These are phyloP conservation scores for Sechiopsis laciniata DNA, from an alignment of 306 rosid species.

Conservation along the genomic window DNA sequence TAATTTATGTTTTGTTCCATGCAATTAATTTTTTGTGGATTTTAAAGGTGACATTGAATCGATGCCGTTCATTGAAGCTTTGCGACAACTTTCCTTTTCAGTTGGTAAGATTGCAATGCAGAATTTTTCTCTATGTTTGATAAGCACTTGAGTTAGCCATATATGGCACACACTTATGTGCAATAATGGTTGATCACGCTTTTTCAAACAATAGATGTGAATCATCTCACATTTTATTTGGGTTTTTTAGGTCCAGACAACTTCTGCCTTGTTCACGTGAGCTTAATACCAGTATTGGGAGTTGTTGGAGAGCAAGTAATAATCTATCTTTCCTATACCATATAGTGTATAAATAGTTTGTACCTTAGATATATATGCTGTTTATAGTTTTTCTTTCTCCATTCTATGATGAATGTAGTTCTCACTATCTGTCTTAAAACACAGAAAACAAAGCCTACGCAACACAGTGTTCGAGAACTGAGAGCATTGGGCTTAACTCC, in stretches of 20 bases:
- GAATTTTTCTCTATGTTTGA: neutral
- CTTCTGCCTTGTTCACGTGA: slow-evolving; percentile 97
- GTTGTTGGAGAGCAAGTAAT: slow-evolving; percentile 99
- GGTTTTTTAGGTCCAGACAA: slow-evolving; percentile 66
- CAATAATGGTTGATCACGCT: neutral
- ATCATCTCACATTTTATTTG: slow-evolving; percentile 24
- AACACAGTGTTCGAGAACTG: slow-evolving; percentile 89
- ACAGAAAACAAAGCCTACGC: slow-evolving; percentile 98
- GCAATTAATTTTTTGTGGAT: neutral
- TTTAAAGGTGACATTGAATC: slow-evolving; percentile 91
- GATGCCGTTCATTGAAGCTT: slow-evolving; percentile 94
- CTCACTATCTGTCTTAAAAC: slow-evolving; percentile 24
- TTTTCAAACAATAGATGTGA: too few species aligned
- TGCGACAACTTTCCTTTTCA: slow-evolving; percentile 78
- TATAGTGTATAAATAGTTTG: neutral
- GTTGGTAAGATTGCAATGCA: slow-evolving; percentile 55
- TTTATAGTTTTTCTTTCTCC: neutral
- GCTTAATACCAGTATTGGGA: slow-evolving; percentile 90
- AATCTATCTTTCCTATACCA: slow-evolving; percentile 13
- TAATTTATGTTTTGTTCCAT: neutral
- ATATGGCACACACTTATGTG: neutral
- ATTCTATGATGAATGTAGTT: slow-evolving; percentile 19
- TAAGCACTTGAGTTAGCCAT: neutral
- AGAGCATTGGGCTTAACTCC: slow-evolving; percentile 96
- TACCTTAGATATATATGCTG: neutral